Evolutionary conservation across 306 rosid genomes (phyloP), one percentile per base, ranked within the genome.

Genomic region (Bauhinia variegata): DNA sequence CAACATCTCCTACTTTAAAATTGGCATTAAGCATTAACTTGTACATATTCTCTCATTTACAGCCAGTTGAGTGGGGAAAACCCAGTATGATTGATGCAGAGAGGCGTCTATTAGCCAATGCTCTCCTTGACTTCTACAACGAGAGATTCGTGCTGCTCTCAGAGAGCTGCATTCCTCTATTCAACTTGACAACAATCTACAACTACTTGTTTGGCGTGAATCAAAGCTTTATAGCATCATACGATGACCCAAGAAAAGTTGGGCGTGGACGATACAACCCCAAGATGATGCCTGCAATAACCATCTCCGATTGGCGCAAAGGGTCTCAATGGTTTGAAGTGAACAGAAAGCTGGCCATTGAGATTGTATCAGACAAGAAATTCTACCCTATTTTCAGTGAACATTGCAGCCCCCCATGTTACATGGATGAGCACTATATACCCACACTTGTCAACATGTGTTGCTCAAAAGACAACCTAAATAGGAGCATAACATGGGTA

Each of bases 241-340:
- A 13, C n/a, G 87, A 85, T 23, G 87, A 85, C 10, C 87, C 86
- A 0, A 32, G 82, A 19, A 75, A 72, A 44, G 16, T 7, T 1
- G 86, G 86, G 3, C 80, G 87, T 3, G 91, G 91, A 6, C 68
- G 86, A 38, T 80, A 85, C 78, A 82, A 82, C 15, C 84, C 58
- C 1, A 14, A 32, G 8, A 85, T 85, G 87, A 62, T 33, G 6
- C 86, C 87, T 0, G 5, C 47, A 0, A 43, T 85, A 7, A 28
- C 64, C 2, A 2, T 80, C 0, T 50, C 75, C 0, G 74, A 85
- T 31, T 82, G 91, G 87, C 76, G 87, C 38, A 80, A 85, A 64
- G 91, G 91, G 32, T 77, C 87, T 0, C 91, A 82, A 19, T 85
- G 91, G 86, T 72, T 85, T 9, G 87, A 82, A 67, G 59, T 69